These are phyloP conservation scores for Penicillium rolfsii DNA, from an alignment of 2,329 filamentous ascomycete genomes.

Conservation along the genomic window DNA sequence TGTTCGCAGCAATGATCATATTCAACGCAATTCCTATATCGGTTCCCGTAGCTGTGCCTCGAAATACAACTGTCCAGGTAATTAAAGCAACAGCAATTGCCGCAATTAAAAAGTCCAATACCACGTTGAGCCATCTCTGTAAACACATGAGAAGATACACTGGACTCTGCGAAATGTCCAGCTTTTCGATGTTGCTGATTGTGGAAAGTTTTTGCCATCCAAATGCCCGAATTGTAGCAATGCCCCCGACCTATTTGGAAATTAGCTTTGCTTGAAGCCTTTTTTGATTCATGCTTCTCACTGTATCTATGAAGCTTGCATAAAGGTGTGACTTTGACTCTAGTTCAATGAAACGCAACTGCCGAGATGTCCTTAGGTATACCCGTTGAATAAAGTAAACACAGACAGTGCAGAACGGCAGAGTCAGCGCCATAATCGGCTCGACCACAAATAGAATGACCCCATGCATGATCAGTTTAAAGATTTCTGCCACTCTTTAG, in stretches of 20 bases:
- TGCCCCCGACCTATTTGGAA: not conserved
- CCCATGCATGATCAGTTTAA: not conserved
- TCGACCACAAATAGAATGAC: not conserved
- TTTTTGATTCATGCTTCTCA: not conserved
- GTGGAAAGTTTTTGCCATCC: not conserved
- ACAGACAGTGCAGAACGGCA: not conserved
- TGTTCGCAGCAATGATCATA: constrained; percentile 12
- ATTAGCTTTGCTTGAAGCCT: not conserved
- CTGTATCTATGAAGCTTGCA: constrained; percentile 10
- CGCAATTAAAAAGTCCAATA: constrained; percentile 1
- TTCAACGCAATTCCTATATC: constrained; percentile 9
- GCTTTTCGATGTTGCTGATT: not conserved
- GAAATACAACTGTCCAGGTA: not conserved
- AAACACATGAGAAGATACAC: constrained; percentile 10
- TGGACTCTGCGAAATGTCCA: constrained; percentile 9
- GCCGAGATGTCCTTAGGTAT: constrained; percentile 11
- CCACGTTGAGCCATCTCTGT: constrained; percentile 11
- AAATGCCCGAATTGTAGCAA: constrained; percentile 7
- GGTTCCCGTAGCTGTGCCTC: constrained; percentile 1
- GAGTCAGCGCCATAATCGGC: not conserved
- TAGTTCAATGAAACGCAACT: constrained; percentile 9
- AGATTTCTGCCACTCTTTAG: not conserved
- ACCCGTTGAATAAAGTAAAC: not conserved
- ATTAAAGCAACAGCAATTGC: constrained; percentile 2
- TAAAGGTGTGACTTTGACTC: constrained; percentile 5